Evolutionary conservation across 1,284 basidiomycete species (phyloP), one percentile per base, ranked within the genome.

Genomic region (Papiliotrema fonsecae): DNA sequence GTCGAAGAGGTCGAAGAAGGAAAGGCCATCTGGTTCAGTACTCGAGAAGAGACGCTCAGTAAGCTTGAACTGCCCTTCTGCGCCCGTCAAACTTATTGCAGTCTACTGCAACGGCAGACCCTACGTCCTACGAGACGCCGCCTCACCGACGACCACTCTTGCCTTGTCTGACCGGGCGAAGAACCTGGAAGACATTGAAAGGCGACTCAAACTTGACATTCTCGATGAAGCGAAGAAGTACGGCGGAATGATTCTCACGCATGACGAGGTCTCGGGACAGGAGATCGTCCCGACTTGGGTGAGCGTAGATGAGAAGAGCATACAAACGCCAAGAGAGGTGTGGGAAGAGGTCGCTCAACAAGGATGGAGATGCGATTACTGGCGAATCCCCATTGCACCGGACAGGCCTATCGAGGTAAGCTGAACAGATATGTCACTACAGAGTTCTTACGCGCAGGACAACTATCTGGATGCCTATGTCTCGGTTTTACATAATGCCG

Each of bases 391-490:
- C 6, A 94, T 98, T 42, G 88, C 91, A 6, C 87, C 88, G 1
- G 86, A 93, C 64, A 82, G 84, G 7, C 86, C 87, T 1, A 88
- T 93, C 43, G 90, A 94, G 72, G 82, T 82, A 60, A 49, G 69
- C 35, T 13, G 30, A 1, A 13, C 10, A 11, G 19, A 11, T 37
- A 18, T 34, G 19, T 14, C 6, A 10, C 25, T 22, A 14, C 1
- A 38, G 27, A 30, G n/a, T 6, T 5, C 16, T n/a, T 19, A 46
- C 28, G 52, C 54, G 37, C 60, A 89, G 82, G 87, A 93, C 69
- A 91, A 91, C 63, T 96, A 96, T 67, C 82, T 97, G 14, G 96
- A 98, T 72, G 87, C 89, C 1, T 96, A 97, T 71, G 79, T 94
- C 18, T 80, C 81, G 13, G 83, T 93, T 41, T 85, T 98, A 62